Percentiles rank a stretch among this genome's conserved stretches.
Conservation (phyloP, 805 yeast genomes). For the Isabelozyma gotoi region DNA sequence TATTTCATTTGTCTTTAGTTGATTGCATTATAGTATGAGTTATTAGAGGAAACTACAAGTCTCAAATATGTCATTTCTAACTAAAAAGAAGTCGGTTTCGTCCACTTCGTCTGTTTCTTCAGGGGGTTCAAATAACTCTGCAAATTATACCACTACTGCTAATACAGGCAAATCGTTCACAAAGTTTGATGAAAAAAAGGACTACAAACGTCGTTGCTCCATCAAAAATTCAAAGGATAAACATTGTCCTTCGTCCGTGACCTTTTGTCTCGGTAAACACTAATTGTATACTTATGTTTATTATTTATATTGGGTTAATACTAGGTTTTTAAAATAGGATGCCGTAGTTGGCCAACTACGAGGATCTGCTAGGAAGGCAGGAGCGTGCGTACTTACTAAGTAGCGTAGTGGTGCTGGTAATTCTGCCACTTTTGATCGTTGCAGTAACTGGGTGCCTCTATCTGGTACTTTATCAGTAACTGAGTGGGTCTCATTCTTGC, state of each 20-base stretch:
- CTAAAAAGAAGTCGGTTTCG: constrained; percentile 1
- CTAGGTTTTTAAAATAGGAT: neutral
- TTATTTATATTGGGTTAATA: neutral
- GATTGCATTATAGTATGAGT: neutral
- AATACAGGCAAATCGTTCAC: constrained; percentile 18
- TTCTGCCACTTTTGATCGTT: no score
- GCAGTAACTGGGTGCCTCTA: no score
- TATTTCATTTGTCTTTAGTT: neutral
- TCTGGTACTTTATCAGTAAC: no score
- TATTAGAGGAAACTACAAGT: neutral
- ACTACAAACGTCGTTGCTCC: constrained; percentile 41
- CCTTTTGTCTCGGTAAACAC: constrained; percentile 34
- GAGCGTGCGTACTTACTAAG: no score
- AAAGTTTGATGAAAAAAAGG: constrained; percentile 47
- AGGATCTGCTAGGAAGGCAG: no score
- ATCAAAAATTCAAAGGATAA: constrained; percentile 18
- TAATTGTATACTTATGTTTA: constrained; percentile 1
- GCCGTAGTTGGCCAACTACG: no score
- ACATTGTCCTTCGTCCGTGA: constrained; percentile 30
- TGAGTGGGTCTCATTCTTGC: no score
- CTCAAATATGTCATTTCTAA: constrained; percentile 1
- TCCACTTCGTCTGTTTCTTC: neutral
- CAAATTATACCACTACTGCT: neutral
- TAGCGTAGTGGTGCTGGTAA: no score
- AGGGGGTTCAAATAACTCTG: neutral